Evolutionary conservation across 2,329 filamentous ascomycete species (phyloP).

Genomic region (Colletotrichum melonis): DNA sequence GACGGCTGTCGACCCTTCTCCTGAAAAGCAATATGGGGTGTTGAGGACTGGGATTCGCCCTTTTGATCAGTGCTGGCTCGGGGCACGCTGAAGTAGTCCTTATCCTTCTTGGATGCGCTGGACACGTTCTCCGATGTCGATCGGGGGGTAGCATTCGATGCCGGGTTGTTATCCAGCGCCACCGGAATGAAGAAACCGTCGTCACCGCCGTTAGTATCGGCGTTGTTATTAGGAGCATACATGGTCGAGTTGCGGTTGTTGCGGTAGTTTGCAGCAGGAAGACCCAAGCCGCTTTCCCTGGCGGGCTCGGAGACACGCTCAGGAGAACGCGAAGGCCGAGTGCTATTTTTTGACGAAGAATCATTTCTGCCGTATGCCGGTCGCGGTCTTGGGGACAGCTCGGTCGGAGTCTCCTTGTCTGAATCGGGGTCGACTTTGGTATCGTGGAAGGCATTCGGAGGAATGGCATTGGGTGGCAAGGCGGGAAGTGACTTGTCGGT

Average conservation of each 20-base stretch:
- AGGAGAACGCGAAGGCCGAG: conserved; percentile 64
- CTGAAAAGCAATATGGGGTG: conserved; percentile 93
- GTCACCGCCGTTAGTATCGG: conserved; percentile 57
- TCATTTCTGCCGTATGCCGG: conserved; percentile 63
- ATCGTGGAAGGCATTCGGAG: conserved; percentile 71
- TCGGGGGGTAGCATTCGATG: conserved; percentile 64
- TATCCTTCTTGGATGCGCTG: conserved; percentile 61
- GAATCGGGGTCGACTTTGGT: conserved; percentile 68
- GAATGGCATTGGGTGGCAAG: conserved; percentile 80
- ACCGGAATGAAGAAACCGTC: conserved; percentile 82
- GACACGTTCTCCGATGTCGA: conserved; percentile 60
- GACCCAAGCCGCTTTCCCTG: conserved; percentile 71
- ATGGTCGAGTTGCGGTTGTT: conserved; percentile 81
- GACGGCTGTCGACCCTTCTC: conserved; percentile 79
- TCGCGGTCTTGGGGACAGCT: conserved; percentile 74
- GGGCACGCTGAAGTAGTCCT: conserved; percentile 68
- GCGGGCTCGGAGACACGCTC: conserved; percentile 58
- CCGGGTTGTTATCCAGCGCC: conserved; percentile 77
- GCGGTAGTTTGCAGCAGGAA: conserved; percentile 82
- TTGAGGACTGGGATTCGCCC: conserved; percentile 65
- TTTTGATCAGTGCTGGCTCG: conserved; percentile 60
- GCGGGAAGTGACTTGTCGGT: conserved; percentile 94
- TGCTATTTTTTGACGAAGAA: conserved; percentile 65
- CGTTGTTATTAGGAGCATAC: conserved; percentile 57
- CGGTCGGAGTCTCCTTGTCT: conserved; percentile 72